A percentile compares a stretch with the other conserved stretches of the same genome.
These are phyloP conservation scores for Trichosanthes truncata DNA, from an alignment of 306 rosid species.

Conservation along the genomic window DNA sequence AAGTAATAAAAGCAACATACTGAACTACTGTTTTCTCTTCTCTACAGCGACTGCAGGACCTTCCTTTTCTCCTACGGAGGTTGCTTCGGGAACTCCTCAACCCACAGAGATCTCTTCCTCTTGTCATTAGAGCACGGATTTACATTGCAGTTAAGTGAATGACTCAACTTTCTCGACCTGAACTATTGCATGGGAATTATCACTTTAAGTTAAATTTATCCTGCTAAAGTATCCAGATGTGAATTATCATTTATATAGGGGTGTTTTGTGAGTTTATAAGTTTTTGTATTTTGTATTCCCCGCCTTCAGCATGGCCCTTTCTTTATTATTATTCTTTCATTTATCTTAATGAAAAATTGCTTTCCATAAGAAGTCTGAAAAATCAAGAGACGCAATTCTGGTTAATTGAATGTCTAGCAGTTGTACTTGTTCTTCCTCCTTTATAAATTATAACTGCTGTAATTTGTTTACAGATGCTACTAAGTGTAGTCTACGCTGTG, in stretches of 20 bases:
- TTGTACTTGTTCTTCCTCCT: background rate
- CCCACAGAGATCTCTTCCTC: slow-evolving; percentile 77
- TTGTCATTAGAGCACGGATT: slow-evolving; percentile 68
- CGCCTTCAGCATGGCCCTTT: background rate
- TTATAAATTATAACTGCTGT: background rate
- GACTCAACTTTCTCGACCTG: background rate
- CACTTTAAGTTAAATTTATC: background rate
- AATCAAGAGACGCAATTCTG: background rate
- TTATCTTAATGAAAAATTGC: background rate
- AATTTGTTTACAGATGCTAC: slow-evolving; percentile 40
- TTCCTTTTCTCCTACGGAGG: slow-evolving; percentile 73
- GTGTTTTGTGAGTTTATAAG: too few relatives aligned
- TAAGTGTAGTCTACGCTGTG: slow-evolving; percentile 44
- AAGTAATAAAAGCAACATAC: background rate
- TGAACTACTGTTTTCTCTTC: slow-evolving; percentile 2
- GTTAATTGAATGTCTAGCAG: background rate
- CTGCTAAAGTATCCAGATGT: background rate
- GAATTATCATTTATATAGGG: background rate
- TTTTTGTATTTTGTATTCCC: background rate
- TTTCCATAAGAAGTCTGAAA: background rate
- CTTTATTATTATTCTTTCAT: background rate
- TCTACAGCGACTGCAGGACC: slow-evolving; percentile 57
- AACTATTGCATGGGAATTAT: background rate
- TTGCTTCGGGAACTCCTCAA: slow-evolving; percentile 51
- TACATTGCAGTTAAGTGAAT: slow-evolving; percentile 48